A percentile compares a stretch with the other conserved stretches of the same genome.
These are phyloP conservation scores for Knufia petricola DNA, from an alignment of 2,329 filamentous ascomycete genomes.

Conservation along the genomic window DNA sequence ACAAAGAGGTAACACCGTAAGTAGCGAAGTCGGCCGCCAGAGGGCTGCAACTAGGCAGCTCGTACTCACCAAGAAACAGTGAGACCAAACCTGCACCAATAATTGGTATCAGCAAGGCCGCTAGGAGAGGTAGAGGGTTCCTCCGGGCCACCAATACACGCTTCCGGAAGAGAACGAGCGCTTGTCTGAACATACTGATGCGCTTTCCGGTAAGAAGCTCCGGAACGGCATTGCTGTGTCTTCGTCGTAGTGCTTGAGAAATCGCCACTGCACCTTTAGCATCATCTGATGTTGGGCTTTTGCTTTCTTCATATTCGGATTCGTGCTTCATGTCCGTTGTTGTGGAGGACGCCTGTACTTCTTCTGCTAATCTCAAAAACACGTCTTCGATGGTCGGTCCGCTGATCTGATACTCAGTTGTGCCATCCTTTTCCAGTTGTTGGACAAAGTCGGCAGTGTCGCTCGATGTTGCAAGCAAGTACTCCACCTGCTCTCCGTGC, in stretches of 20 bases:
- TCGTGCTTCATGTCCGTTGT: background rate
- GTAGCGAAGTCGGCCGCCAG: constrained; percentile 31
- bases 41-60: constrained; percentile 45
- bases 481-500: constrained; percentile 62
- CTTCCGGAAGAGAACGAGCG: constrained; percentile 66
- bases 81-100: constrained; percentile 66
- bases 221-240: constrained; percentile 22
- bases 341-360: constrained; percentile 42
- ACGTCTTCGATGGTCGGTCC: constrained; percentile 90
- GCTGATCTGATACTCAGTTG: constrained; percentile 73
- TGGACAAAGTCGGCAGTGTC: constrained; percentile 63
- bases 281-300: background rate
- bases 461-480: constrained; percentile 58
- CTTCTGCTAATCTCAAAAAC: constrained; percentile 76
- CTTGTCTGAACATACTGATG: constrained; percentile 62
- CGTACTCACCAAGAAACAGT: constrained; percentile 57
- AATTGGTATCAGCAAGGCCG: constrained; percentile 68
- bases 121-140: constrained; percentile 67
- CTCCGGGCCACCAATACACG: constrained; percentile 65
- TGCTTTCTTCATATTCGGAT: constrained; percentile 16
- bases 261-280: constrained; percentile 10
- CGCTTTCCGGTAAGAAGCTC: constrained; percentile 56
- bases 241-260: constrained; percentile 10
- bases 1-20: constrained; percentile 25
- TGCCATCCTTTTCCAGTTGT: constrained; percentile 54